These are phyloP conservation scores for Rhodotorula paludigena DNA, from an alignment of 768 basidiomycete species.

Conservation along the genomic window DNA sequence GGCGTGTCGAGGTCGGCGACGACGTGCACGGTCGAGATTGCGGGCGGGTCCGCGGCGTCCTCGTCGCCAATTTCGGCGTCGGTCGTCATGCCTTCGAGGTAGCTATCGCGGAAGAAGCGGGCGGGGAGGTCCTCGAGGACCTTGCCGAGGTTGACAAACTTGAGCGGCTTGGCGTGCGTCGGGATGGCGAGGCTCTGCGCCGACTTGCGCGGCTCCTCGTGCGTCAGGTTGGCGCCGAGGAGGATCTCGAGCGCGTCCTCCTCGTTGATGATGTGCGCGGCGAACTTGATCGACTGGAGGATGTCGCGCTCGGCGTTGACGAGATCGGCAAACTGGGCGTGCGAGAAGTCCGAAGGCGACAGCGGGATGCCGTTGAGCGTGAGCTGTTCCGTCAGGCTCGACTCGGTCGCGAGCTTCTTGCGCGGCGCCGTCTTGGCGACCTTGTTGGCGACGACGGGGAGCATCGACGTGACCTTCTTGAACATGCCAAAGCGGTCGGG, in stretches of 20 bases:
- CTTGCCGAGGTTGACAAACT: conserved; percentile 24
- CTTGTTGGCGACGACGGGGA: conserved; percentile 1
- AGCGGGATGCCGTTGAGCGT: conserved; percentile 14
- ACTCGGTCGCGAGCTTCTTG: not conserved
- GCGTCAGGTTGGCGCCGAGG: not conserved
- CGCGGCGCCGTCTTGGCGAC: not conserved
- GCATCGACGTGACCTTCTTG: not conserved
- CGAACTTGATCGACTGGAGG: not conserved
- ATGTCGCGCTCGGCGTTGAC: conserved; percentile 7
- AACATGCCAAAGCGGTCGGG: conserved; percentile 3
- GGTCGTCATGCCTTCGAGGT: conserved; percentile 11
- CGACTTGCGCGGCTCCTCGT: not conserved
- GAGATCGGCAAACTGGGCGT: not conserved
- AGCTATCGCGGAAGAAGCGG: conserved; percentile 1
- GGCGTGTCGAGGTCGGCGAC: conserved; percentile 71
- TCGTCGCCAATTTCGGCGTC: not conserved
- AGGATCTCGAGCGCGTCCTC: conserved; percentile 10
- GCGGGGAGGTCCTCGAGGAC: not conserved
- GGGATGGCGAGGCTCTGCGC: conserved; percentile 9
- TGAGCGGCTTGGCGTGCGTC: conserved; percentile 3
- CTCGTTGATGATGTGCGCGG: not conserved
- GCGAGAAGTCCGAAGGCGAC: not conserved
- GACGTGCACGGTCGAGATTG: conserved; percentile 53
- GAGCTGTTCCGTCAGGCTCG: not conserved
- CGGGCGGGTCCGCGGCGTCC: conserved; percentile 20